These are phyloP conservation scores for Plenodomus tracheiphilus DNA, from an alignment of 2,329 filamentous ascomycete species.

Conservation along the genomic window DNA sequence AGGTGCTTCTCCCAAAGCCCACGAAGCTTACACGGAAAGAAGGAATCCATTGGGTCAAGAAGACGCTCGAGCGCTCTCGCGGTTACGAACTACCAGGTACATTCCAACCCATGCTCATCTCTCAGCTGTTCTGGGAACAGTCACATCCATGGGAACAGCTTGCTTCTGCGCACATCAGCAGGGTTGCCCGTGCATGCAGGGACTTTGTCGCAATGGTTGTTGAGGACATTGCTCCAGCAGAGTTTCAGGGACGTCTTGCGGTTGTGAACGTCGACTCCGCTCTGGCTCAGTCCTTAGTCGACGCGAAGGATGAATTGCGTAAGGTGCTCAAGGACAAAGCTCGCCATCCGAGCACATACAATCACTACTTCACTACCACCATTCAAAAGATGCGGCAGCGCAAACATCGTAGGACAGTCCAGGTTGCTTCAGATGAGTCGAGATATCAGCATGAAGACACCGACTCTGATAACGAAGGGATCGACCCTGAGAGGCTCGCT, in stretches of 20 bases:
- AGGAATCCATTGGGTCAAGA: constrained; percentile 48
- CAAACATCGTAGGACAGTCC: constrained; percentile 1
- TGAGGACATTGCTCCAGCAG: constrained; percentile 43
- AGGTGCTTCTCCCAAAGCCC: constrained; percentile 11
- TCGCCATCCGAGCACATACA: constrained; percentile 59
- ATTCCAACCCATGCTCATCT: constrained; percentile 63
- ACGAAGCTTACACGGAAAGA: constrained; percentile 37
- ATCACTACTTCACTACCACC: constrained; percentile 45
- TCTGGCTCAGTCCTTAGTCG: constrained; percentile 43
- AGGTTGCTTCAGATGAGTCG: background rate
- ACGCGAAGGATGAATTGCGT: constrained; percentile 44
- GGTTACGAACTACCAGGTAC: constrained; percentile 63
- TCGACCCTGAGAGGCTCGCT: background rate
- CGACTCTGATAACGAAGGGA: background rate
- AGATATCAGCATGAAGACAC: background rate
- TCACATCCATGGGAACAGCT: constrained; percentile 57
- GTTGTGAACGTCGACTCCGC: constrained; percentile 46
- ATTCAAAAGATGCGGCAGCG: constrained; percentile 27
- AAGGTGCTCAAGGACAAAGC: constrained; percentile 54
- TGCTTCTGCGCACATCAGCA: constrained; percentile 41
- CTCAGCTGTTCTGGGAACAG: constrained; percentile 64
- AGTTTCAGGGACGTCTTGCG: constrained; percentile 46
- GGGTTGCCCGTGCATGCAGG: constrained; percentile 38
- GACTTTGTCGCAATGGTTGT: constrained; percentile 44
- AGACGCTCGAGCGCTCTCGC: constrained; percentile 49